These are phyloP conservation scores for Staphylotrichum tortipilum DNA, from an alignment of 495 filamentous ascomycete genomes.

Conservation along the genomic window DNA sequence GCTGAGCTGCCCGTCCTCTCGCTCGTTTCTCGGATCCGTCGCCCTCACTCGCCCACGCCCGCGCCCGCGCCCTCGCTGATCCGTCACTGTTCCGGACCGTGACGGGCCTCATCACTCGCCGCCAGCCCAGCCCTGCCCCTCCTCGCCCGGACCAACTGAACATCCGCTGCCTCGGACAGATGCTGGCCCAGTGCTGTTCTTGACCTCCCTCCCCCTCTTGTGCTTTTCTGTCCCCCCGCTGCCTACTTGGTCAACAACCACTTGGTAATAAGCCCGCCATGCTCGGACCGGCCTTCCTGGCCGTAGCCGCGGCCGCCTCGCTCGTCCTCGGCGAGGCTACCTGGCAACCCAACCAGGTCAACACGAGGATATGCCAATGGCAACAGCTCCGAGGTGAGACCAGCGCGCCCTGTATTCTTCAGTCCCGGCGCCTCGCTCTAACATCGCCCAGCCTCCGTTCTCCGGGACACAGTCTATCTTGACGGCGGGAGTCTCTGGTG, in stretches of 20 bases:
- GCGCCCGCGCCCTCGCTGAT: too few species aligned
- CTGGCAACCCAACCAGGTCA: constrained; percentile 38
- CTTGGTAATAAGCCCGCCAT: constrained; percentile 15
- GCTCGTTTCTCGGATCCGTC: too few species aligned
- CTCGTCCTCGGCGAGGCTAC: constrained; percentile 22
- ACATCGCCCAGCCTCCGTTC: constrained; percentile 43
- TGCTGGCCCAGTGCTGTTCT: not conserved
- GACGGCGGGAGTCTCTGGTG: constrained; percentile 55
- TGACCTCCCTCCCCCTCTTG: not conserved
- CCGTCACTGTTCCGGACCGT: too few species aligned
- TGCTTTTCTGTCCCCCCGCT: not conserved
- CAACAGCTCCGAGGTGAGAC: constrained; percentile 43
- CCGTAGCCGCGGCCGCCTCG: constrained; percentile 17
- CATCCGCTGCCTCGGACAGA: not conserved
- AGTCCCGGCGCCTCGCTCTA: constrained; percentile 4
- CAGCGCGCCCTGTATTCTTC: not conserved
- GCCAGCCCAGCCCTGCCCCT: too few species aligned
- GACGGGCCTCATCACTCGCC: too few species aligned
- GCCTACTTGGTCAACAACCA: too few species aligned
- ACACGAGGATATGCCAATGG: constrained; percentile 54
- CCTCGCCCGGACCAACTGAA: too few species aligned
- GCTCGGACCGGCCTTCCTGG: constrained; percentile 13
- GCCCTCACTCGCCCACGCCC: too few species aligned
- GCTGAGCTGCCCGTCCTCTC: too few species aligned
- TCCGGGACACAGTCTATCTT: constrained; percentile 59